Evolutionary conservation across 805 yeast genomes (phyloP), one percentile per base, ranked within the genome.

Genomic region (Ogataea glucozyma): DNA sequence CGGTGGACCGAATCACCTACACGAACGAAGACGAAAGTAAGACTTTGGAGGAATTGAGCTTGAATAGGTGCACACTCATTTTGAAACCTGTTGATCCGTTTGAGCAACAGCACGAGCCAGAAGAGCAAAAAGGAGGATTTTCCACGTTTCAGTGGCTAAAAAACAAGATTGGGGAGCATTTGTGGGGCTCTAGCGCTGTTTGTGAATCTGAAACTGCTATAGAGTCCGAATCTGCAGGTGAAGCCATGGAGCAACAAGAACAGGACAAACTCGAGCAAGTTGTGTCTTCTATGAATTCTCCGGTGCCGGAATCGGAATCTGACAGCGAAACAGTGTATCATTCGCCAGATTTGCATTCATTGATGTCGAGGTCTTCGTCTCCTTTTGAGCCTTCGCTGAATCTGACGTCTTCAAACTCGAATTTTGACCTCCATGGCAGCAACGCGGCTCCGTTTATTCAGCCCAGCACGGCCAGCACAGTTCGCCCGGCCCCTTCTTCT

Each of bases 61-160:
- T 89, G 39, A 72, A 77, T 12, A 71, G 95, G 44, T 82, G 95
- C 9, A 87, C 85, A 0, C 62, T 89, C 36, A 81, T 87, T 18
- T 66, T 89, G 49, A 85, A 85, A 56, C 90, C 93, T 4, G 31
- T 59, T 3, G 66, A 63, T 38, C 60, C 60, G 11, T 54, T 51
- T 27, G 61, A 52, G 18, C 27, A 41, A n/a, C 39, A 41, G n/a
- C 22, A 36, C 8, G 50, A 51, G 3, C 37, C 42, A 5, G 55
- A 53, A 13, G 31, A 31, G n/a, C n/a, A n/a, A 12, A 27, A 22
- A 16, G 26, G 35, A 14, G 43, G 44, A 3, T 13, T 24, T 1
- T 51, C 59, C 4, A 43, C 56, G 1, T 48, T 61, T 14, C 36
- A 39, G 10, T 62, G 67, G 67, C 18, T 63, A 11, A 60, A 46